A percentile compares a stretch with the other conserved stretches of the same genome.
phyloP scores from a whole-genome alignment of 768 basidiomycete genomes.

The Punctularia strigosozonata region DNA sequence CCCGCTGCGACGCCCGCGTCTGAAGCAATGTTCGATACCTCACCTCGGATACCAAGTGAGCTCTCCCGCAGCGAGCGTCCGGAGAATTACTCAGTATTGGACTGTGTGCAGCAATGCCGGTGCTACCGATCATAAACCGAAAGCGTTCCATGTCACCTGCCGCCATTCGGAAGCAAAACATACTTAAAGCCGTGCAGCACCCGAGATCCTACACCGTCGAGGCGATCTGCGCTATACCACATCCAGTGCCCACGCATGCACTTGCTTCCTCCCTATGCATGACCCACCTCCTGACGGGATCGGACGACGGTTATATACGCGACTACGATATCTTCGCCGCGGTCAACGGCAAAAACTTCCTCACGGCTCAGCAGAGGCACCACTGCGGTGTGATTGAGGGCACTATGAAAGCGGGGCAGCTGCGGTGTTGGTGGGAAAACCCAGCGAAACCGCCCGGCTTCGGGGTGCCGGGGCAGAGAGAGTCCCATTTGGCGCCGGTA shows the following conservation, averaged over 20 bases:
- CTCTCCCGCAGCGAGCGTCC: no score
- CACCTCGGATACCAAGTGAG: no score
- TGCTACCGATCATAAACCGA: no score
- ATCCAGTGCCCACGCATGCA: slow-evolving; percentile 81
- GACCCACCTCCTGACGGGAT: slow-evolving; percentile 82
- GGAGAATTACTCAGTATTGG: no score
- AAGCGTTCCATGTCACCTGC: no score
- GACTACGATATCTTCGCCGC: slow-evolving; percentile 86
- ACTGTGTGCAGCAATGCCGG: no score
- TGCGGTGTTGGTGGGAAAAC: slow-evolving; percentile 90
- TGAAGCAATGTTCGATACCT: no score
- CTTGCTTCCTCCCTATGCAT: slow-evolving; percentile 79
- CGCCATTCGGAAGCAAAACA: no score
- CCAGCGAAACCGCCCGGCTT: slow-evolving; percentile 17
- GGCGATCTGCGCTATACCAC: slow-evolving; percentile 84
- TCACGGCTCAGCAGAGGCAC: slow-evolving; percentile 81
- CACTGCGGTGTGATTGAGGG: slow-evolving; percentile 89
- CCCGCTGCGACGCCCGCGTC: no score
- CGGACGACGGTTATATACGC: slow-evolving; percentile 87
- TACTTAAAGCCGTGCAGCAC: no score
- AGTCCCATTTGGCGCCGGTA: slow-evolving; percentile 53
- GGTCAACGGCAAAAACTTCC: slow-evolving; percentile 77
- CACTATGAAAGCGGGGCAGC: slow-evolving; percentile 79
- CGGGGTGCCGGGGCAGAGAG: slow-evolving; percentile 15
- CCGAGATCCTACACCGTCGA: slow-evolving; percentile 77